Percentiles rank a stretch among this genome's conserved stretches.
Conservation (phyloP, 179 eudicot species). For the Beta macrorhiza region DNA sequence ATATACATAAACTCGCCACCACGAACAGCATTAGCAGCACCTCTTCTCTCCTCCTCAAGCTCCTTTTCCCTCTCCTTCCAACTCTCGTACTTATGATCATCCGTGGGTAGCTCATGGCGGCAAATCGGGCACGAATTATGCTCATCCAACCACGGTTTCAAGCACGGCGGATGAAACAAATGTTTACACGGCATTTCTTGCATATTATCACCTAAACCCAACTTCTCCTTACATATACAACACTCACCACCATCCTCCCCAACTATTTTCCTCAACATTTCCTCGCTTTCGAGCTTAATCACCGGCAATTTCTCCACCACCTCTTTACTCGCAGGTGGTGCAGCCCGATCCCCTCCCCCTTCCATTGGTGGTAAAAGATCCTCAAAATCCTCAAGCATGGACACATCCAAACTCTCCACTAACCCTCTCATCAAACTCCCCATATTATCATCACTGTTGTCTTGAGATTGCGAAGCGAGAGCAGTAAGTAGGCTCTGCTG, state of each 20-base stretch:
- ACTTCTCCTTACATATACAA: slow-evolving; percentile 77
- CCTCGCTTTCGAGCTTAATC: slow-evolving; percentile 48
- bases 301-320: slow-evolving; percentile 84
- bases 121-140: slow-evolving; percentile 94
- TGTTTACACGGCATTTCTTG: slow-evolving; percentile 95
- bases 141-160: slow-evolving; percentile 96
- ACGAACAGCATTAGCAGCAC: slow-evolving; percentile 93
- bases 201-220: slow-evolving; percentile 68
- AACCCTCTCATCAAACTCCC: slow-evolving; percentile 46
- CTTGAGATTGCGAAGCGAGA: slow-evolving; percentile 45
- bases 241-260: slow-evolving; percentile 75
- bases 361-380: slow-evolving; percentile 24
- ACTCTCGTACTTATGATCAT: slow-evolving; percentile 77
- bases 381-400: slow-evolving; percentile 44
- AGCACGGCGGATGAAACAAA: slow-evolving; percentile 80
- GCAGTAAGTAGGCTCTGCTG: slow-evolving; percentile 61
- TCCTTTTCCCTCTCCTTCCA: slow-evolving; percentile 54
- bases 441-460: slow-evolving; percentile 33
- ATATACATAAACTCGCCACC: slow-evolving; percentile 97
- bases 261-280: slow-evolving; percentile 39
- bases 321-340: slow-evolving; percentile 89
- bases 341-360: slow-evolving; percentile 39
- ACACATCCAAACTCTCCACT: slow-evolving; percentile 51
- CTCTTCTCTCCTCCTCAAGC: slow-evolving; percentile 68
- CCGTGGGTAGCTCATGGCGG: slow-evolving; percentile 82